A percentile compares a stretch with the other conserved stretches of the same genome.
phyloP scores from a whole-genome alignment of 805 yeast genomes.

The Komagataella pseudopastoris region DNA sequence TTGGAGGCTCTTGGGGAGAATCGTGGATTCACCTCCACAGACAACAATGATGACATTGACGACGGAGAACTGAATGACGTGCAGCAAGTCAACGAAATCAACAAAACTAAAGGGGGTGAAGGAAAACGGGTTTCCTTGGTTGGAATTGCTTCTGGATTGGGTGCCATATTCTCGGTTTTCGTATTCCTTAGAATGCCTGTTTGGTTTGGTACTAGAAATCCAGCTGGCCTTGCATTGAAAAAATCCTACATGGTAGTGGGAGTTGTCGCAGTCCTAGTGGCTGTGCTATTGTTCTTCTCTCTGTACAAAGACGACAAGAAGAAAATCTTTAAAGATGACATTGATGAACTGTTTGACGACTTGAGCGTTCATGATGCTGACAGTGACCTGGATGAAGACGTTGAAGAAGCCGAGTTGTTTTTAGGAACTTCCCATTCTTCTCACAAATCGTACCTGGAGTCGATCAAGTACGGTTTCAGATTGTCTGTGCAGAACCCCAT shows the following conservation, averaged over 20 bases:
- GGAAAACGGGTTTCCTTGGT: slow-evolving; percentile 49
- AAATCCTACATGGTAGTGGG: slow-evolving; percentile 38
- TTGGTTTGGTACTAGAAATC: slow-evolving; percentile 22
- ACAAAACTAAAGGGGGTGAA: slow-evolving; percentile 17
- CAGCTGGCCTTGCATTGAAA: slow-evolving; percentile 30
- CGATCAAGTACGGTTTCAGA: slow-evolving; percentile 32
- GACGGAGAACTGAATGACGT: slow-evolving; percentile 1
- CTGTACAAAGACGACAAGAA: slow-evolving; percentile 30
- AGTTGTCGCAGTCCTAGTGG: slow-evolving; percentile 21
- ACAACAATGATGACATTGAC: slow-evolving; percentile 5
- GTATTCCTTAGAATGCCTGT: slow-evolving; percentile 45
- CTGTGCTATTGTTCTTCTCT: slow-evolving; percentile 24
- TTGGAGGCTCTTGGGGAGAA: slow-evolving; percentile 2
- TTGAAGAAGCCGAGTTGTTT: slow-evolving; percentile 5
- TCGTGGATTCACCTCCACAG: slow-evolving; percentile 3
- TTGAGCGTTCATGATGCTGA: slow-evolving; percentile 16
- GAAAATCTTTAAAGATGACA: slow-evolving; percentile 15
- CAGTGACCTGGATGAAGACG: slow-evolving; percentile 7
- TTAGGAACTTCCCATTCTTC: slow-evolving; percentile 6
- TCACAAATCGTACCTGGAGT: slow-evolving; percentile 20
- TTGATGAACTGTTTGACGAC: slow-evolving; percentile 19
- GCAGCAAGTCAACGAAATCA: slow-evolving; percentile 8
- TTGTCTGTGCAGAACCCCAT: slow-evolving; percentile 31
- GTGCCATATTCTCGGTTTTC: slow-evolving; percentile 52
- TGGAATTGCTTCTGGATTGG: slow-evolving; percentile 51